Conservation (phyloP, 495 filamentous ascomycete species). For the Hypoxylon trugodes region DNA sequence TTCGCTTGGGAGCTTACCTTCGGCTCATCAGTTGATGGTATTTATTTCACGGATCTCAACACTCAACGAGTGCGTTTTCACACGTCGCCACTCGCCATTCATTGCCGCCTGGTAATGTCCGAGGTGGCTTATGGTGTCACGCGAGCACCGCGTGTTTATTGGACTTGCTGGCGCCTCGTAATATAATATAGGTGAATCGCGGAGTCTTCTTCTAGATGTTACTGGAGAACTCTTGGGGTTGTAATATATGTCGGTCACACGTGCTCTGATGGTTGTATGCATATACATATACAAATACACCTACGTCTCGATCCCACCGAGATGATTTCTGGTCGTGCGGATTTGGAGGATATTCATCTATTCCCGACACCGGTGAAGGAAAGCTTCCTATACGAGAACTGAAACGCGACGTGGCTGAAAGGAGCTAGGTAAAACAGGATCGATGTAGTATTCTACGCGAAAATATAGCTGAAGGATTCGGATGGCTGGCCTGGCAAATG, state of each 20-base stretch:
- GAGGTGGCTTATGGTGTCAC: neutral
- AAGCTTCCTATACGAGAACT: slow-evolving; percentile 20
- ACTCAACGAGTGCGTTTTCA: no score
- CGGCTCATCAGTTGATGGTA: no score
- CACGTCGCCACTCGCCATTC: no score
- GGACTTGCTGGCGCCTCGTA: neutral
- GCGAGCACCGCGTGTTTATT: neutral
- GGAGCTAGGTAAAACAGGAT: neutral
- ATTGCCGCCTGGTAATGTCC: no score
- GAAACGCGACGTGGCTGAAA: slow-evolving; percentile 7
- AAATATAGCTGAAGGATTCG: slow-evolving; percentile 2
- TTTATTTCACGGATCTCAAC: no score
- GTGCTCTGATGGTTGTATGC: neutral
- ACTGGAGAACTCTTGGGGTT: no score
- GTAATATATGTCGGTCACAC: neutral
- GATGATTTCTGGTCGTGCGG: neutral
- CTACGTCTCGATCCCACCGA: neutral
- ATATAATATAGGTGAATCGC: neutral
- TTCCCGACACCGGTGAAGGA: neutral
- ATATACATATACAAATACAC: neutral
- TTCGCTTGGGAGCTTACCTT: no score
- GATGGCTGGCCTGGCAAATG: neutral
- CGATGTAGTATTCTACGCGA: neutral
- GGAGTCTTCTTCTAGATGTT: no score
- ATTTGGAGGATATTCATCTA: neutral